Base-by-base conservation (phyloP, 441 rosid genomes). In the Jatropha multifida region DNA sequence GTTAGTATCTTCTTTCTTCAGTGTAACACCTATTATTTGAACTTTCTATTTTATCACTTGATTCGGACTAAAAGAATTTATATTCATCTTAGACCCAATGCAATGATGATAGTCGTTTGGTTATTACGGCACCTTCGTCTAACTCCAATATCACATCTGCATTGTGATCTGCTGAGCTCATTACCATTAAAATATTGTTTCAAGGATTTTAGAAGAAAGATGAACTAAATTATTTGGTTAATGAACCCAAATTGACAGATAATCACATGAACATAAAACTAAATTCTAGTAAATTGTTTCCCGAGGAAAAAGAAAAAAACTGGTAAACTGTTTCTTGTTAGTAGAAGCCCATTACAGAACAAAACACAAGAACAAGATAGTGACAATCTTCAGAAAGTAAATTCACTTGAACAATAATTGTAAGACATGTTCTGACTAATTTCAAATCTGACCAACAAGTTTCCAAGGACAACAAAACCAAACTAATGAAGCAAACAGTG, bases 211-310 rank as follows among this genome's bases (percentile, higher is more conserved):
- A 37, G 18, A 32, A 48, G 17, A 38, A 70, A 11, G 10, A 55
- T 40, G 5, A 48, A 46, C 68, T 32, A 9, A n/a, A 6, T 23
- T 32, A 32, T 32, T 32, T 1, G 32, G 68, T 23, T 20, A 51
- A 61, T 37, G 3, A 48, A 48, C 42, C 38, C 68, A 20, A 8
- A 32, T 46, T 58, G 67, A 38, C 66, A 68, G 48, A 26, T 46
- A 71, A 63, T 59, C 48, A 73, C 20, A 76, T 51, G 20, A 73
- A 66, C 2, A n/a, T 26, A 66, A 5, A 20, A 56, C 38, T 26
- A 26, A 7, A 44, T 13, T 23, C 66, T 61, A 44, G 23, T 72
- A 61, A 15, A 18, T 26, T 12, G 13, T 48, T 23, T 20, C 20
- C 2, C 2, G 2, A 32, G 32, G 2, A 32, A 32, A 32, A 32